These are phyloP conservation scores for Apophysomyces elegans DNA, from an alignment of 371 early-diverging fungal species.

Conservation along the genomic window DNA sequence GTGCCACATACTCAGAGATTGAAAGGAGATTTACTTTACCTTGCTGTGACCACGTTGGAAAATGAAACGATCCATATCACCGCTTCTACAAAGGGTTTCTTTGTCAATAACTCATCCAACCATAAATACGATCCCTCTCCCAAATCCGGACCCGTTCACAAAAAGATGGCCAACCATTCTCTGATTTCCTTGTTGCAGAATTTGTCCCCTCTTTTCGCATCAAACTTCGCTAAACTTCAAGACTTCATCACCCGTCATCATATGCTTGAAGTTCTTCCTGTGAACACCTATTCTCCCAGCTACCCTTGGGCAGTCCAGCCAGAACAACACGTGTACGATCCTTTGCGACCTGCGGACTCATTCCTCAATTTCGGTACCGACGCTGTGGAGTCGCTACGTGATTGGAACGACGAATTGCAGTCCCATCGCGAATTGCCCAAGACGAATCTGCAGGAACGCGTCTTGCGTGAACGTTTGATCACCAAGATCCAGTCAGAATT, in stretches of 20 bases:
- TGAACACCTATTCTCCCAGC: slow-evolving; percentile 66
- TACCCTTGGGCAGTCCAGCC: slow-evolving; percentile 85
- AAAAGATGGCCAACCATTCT: slow-evolving; percentile 65
- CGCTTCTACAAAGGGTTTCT: slow-evolving; percentile 86
- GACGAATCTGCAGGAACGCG: slow-evolving; percentile 79
- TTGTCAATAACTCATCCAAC: slow-evolving; percentile 79
- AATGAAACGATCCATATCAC: slow-evolving; percentile 83
- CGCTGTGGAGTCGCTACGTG: slow-evolving; percentile 78
- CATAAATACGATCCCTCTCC: slow-evolving; percentile 77
- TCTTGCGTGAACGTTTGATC: slow-evolving; percentile 82
- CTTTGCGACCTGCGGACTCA: slow-evolving; percentile 70
- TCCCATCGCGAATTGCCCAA: slow-evolving; percentile 86
- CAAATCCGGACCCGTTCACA: slow-evolving; percentile 34
- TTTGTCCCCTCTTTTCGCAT: slow-evolving; percentile 73
- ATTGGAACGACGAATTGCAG: slow-evolving; percentile 97
- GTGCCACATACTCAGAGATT: slow-evolving; percentile 78
- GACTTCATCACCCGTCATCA: slow-evolving; percentile 70
- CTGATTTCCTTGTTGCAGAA: slow-evolving; percentile 71
- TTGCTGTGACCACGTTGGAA: slow-evolving; percentile 84
- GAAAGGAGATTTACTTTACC: slow-evolving; percentile 86
- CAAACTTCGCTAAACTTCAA: slow-evolving; percentile 71
- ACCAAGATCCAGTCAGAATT: slow-evolving; percentile 89
- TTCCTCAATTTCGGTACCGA: slow-evolving; percentile 70
- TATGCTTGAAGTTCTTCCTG: slow-evolving; percentile 81
- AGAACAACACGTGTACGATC: slow-evolving; percentile 62